These are phyloP conservation scores for Suaeda aralocaspica DNA, from an alignment of 148 eudicot species.

Conservation along the genomic window DNA sequence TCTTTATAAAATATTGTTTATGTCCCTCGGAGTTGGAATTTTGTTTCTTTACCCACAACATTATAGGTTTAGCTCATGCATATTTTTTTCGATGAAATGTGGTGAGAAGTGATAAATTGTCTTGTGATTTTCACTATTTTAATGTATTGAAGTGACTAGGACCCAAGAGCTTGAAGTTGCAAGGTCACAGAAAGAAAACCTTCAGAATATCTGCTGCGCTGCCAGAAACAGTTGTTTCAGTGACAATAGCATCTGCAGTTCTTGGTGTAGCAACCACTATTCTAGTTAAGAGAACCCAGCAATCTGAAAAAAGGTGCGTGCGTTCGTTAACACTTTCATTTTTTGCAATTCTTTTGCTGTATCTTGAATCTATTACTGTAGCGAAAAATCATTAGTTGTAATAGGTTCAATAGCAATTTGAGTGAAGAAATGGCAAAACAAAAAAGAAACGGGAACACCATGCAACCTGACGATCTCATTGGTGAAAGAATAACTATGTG, in stretches of 20 bases:
- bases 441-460: neutral
- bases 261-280: slow-evolving; percentile 89
- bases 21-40: neutral
- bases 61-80: neutral
- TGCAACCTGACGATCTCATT: no score
- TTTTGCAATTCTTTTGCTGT: neutral
- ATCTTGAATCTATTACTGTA: neutral
- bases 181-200: slow-evolving; percentile 27
- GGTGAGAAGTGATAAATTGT: neutral
- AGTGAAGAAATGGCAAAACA: neutral
- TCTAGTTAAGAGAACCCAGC: slow-evolving; percentile 58
- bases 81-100: neutral
- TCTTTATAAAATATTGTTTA: neutral
- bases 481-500: no score
- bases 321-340: neutral
- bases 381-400: neutral
- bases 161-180: slow-evolving; percentile 29
- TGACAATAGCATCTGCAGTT: slow-evolving; percentile 73
- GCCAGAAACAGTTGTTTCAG: slow-evolving; percentile 70
- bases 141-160: slow-evolving; percentile 40
- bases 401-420: neutral
- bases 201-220: slow-evolving; percentile 39
- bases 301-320: slow-evolving; percentile 53
- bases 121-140: slow-evolving; percentile 19
- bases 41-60: neutral